phyloP scores from a whole-genome alignment of 495 filamentous ascomycete genomes.

The Emericellopsis terricola region DNA sequence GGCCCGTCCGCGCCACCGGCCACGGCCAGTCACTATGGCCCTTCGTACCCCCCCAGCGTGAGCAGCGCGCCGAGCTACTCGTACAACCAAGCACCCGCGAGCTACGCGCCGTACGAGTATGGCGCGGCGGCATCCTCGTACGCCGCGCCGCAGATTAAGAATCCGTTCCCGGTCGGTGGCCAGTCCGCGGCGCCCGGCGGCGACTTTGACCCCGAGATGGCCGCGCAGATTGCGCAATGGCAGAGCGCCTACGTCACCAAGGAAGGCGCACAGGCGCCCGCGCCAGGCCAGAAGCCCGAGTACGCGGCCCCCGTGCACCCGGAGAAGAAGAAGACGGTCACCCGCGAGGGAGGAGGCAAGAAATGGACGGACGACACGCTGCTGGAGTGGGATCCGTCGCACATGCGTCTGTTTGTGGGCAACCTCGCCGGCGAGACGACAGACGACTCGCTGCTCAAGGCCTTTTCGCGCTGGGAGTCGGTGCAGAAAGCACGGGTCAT shows the following conservation, averaged over 20 bases:
- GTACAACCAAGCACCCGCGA: conserved; percentile 27
- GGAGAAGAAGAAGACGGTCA: conserved; percentile 51
- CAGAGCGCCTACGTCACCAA: conserved; percentile 71
- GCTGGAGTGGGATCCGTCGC: conserved; percentile 89
- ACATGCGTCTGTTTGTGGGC: conserved; percentile 88
- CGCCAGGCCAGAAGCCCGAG: conserved; percentile 1
- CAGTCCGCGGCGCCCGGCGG: conserved; percentile 22
- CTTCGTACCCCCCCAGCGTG: conserved; percentile 17
- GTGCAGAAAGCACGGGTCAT: conserved; percentile 90
- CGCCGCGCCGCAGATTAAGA: conserved; percentile 58
- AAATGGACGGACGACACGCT: conserved; percentile 74
- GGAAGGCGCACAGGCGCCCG: conserved; percentile 12
- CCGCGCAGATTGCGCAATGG: conserved; percentile 92
- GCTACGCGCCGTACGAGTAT: conserved; percentile 23
- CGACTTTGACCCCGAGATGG: conserved; percentile 63
- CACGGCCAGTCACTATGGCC: conserved; percentile 19
- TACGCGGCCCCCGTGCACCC: conserved; percentile 22
- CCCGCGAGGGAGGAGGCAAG: conserved; percentile 74
- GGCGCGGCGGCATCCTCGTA: conserved; percentile 18
- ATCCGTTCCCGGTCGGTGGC: conserved; percentile 61
- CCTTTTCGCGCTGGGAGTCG: conserved; percentile 73
- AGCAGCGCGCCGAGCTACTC: conserved; percentile 28
- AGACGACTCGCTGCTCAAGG: conserved; percentile 86
- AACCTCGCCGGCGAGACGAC: conserved; percentile 98
- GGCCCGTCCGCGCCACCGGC: conserved; percentile 11